Evolutionary conservation across 345 rosid genomes (phyloP), one percentile per base, ranked within the genome.

Genomic region (Citrus sp.): DNA sequence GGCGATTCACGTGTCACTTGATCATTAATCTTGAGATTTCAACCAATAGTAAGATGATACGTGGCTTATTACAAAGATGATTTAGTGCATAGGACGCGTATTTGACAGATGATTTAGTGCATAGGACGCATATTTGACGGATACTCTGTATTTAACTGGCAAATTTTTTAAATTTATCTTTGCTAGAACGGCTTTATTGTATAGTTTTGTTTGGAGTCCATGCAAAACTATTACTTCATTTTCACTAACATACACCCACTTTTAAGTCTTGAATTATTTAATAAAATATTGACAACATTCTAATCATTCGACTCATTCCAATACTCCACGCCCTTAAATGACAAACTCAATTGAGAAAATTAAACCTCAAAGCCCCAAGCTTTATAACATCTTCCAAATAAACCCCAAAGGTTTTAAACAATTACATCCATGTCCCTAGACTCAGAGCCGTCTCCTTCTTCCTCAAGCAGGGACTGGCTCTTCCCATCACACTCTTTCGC

Each of bases 401-500:
- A 2, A 1, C 55, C 79, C 76, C 59, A 18, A 9, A 65, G 21
- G n/a, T 9, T 79, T 54, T 5, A 13, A 12, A 16, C 37, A 76
- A 70, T 79, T 49, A 34, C 82, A 21, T 55, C 37, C 60, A 89
- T 88, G 90, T 85, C 88, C 87, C 68, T 10, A 4, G 85, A 79
- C 80, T 30, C 82, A 34, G 42, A 88, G 18, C 54, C 84, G 0
- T 70, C 84, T 6, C 80, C 85, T 63, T 80, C 86, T 72, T 66
- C 86, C 82, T 56, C 71, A 5, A 46, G 79, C 80, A 83, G 91
- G 58, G 95, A 91, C 88, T 88, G 91, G 90, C 85, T 89, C 82
- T 88, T 90, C 90, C 93, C 93, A 63, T 88, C 93, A 1, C 88
- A 86, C 49, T 81, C 89, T 72, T 88, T 82, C 86, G 78, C 82